phyloP scores from a whole-genome alignment of 1,284 basidiomycete species.

The Ceratobasidium sp. region DNA sequence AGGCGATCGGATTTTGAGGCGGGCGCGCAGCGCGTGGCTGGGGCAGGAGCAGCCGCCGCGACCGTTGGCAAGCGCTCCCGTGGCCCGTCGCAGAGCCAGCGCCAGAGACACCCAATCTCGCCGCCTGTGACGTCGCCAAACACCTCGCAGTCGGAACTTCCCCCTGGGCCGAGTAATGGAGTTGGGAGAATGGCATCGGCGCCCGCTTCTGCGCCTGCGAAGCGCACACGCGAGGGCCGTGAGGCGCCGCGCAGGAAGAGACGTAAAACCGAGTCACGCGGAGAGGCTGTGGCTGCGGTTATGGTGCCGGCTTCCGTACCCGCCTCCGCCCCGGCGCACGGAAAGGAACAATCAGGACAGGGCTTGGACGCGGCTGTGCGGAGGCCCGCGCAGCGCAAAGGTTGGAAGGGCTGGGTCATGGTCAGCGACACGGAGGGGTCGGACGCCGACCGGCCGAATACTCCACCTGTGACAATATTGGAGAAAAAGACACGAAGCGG shows the following conservation, averaged over 20 bases:
- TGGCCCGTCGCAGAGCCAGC: constrained; percentile 30
- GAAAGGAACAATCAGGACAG: not conserved
- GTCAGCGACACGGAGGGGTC: constrained; percentile 35
- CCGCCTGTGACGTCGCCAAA: constrained; percentile 35
- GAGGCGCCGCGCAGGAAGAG: constrained; percentile 24
- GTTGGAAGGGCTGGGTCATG: constrained; percentile 38
- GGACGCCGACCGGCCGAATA: constrained; percentile 19
- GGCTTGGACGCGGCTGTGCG: constrained; percentile 26
- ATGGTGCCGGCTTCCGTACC: no score
- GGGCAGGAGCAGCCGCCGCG: not conserved
- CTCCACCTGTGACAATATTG: constrained; percentile 19
- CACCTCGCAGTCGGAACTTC: constrained; percentile 21
- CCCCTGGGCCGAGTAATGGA: no score
- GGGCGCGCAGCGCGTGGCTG: constrained; percentile 25
- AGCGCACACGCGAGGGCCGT: constrained; percentile 23
- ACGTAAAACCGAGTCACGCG: constrained; percentile 32
- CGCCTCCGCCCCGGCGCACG: constrained; percentile 4
- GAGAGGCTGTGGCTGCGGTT: no score
- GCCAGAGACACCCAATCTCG: constrained; percentile 18
- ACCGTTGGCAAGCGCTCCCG: constrained; percentile 39
- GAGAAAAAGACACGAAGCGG: constrained; percentile 32
- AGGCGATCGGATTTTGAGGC: constrained; percentile 34
- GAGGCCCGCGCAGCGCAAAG: constrained; percentile 21
- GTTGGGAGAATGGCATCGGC: not conserved
- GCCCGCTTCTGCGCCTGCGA: not conserved